Evolutionary conservation across 1,284 basidiomycete species (phyloP).

Genomic region (Cryptococcus sp.): DNA sequence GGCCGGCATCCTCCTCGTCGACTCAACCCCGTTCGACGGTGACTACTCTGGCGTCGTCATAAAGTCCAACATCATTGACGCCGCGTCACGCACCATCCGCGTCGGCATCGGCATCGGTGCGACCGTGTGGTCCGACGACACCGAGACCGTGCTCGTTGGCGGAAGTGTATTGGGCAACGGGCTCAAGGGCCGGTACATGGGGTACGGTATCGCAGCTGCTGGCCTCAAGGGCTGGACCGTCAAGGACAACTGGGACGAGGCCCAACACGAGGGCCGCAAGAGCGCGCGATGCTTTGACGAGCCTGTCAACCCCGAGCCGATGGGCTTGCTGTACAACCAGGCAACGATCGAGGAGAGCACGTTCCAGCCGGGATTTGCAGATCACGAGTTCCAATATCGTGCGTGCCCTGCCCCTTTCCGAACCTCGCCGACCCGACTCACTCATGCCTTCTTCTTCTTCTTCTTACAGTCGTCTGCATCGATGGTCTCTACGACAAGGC

Average conservation of each 20-base stretch:
- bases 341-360: conserved; percentile 33
- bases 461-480: conserved; percentile 36
- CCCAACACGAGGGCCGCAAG: conserved; percentile 41
- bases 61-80: conserved; percentile 48
- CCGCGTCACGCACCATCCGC: conserved; percentile 45
- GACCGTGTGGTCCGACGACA: conserved; percentile 50
- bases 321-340: conserved; percentile 40
- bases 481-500: conserved; percentile 26
- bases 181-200: conserved; percentile 47
- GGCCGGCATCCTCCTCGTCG: conserved; percentile 53
- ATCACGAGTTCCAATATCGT: conserved; percentile 50
- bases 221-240: conserved; percentile 46
- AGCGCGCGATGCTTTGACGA: conserved; percentile 47
- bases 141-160: conserved; percentile 44
- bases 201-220: conserved; percentile 49
- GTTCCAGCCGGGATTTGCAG: conserved; percentile 45
- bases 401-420: conserved; percentile 14
- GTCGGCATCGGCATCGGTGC: conserved; percentile 53
- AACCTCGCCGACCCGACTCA: background rate
- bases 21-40: conserved; percentile 49
- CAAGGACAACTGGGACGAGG: conserved; percentile 47
- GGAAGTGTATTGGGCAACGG: conserved; percentile 43
- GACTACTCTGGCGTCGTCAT: conserved; percentile 49
- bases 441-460: background rate
- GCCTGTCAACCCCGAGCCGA: conserved; percentile 44